Conservation (phyloP, 306 rosid species). For the Vigna trinervia region DNA sequence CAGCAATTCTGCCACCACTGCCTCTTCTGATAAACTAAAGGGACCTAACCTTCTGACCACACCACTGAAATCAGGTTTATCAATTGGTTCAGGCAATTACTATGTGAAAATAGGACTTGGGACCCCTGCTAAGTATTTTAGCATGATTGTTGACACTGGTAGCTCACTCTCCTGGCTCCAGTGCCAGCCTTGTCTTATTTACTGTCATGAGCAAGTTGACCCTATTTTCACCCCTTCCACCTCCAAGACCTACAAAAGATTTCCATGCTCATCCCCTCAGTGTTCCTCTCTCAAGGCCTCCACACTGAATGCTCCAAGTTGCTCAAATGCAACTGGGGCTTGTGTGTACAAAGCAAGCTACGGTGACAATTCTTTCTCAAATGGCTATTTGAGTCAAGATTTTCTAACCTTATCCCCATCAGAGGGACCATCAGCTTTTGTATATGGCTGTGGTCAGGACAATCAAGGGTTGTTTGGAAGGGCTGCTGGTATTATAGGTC, state of each 20-base stretch:
- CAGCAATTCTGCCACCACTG: conserved; percentile 26
- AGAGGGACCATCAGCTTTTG: conserved; percentile 48
- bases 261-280: conserved; percentile 50
- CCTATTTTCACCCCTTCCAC: conserved; percentile 54
- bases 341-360: conserved; percentile 63
- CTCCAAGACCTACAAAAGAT: conserved; percentile 56
- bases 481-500: conserved; percentile 61
- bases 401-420: conserved; percentile 48
- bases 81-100: conserved; percentile 65
- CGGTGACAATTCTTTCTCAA: conserved; percentile 64
- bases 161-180: conserved; percentile 78
- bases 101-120: conserved; percentile 65
- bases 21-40: conserved; percentile 22
- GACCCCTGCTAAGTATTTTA: conserved; percentile 57
- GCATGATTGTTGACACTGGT: conserved; percentile 67
- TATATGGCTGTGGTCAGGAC: conserved; percentile 68
- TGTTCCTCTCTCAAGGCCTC: conserved; percentile 59
- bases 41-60: conserved; percentile 44
- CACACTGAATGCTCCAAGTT: conserved; percentile 62
- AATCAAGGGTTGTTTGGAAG: conserved; percentile 67
- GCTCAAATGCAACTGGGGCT: conserved; percentile 38
- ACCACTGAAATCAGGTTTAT: conserved; percentile 60
- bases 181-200: conserved; percentile 61
- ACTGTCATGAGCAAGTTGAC: conserved; percentile 62
- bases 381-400: conserved; percentile 66